Evolutionary conservation across 2,329 filamentous ascomycete genomes (phyloP).

Genomic region (Fusarium gaditjirri): DNA sequence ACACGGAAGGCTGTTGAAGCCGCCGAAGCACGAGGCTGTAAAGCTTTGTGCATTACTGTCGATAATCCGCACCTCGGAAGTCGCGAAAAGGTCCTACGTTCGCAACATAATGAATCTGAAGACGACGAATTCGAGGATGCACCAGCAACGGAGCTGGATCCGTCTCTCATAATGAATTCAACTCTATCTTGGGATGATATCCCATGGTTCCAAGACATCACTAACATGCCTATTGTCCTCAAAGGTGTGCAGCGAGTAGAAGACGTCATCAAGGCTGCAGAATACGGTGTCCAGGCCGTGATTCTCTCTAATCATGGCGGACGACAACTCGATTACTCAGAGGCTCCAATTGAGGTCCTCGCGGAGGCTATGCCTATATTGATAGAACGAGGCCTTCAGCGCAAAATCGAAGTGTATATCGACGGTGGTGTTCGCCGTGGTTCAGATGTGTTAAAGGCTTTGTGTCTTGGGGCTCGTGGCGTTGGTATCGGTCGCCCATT

Average conservation of each 20-base stretch:
- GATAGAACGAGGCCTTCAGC: constrained; percentile 74
- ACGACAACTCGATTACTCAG: constrained; percentile 89
- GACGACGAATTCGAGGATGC: constrained; percentile 10
- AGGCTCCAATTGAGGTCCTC: constrained; percentile 86
- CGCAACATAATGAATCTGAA: neutral
- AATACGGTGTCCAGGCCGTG: constrained; percentile 83
- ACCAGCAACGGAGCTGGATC: constrained; percentile 22
- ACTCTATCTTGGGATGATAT: constrained; percentile 92
- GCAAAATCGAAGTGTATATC: constrained; percentile 84
- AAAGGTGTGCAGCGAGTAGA: constrained; percentile 97
- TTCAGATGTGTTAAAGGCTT: constrained; percentile 92
- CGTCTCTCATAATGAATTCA: constrained; percentile 63
- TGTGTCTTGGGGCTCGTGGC: constrained; percentile 89
- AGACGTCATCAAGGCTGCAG: constrained; percentile 85
- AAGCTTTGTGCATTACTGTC: constrained; percentile 22
- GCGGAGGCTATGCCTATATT: constrained; percentile 91
- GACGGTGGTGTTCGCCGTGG: constrained; percentile 90
- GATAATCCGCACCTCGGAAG: constrained; percentile 25
- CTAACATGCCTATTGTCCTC: constrained; percentile 90
- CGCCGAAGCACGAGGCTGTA: constrained; percentile 11
- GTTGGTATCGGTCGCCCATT: constrained; percentile 95
- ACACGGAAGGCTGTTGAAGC: constrained; percentile 10
- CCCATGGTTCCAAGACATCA: constrained; percentile 88
- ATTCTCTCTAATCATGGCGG: constrained; percentile 97
- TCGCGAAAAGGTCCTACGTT: constrained; percentile 14